These are phyloP conservation scores for Phytophthora tubulina DNA, from an alignment of 352 stramenopile species.

Conservation along the genomic window DNA sequence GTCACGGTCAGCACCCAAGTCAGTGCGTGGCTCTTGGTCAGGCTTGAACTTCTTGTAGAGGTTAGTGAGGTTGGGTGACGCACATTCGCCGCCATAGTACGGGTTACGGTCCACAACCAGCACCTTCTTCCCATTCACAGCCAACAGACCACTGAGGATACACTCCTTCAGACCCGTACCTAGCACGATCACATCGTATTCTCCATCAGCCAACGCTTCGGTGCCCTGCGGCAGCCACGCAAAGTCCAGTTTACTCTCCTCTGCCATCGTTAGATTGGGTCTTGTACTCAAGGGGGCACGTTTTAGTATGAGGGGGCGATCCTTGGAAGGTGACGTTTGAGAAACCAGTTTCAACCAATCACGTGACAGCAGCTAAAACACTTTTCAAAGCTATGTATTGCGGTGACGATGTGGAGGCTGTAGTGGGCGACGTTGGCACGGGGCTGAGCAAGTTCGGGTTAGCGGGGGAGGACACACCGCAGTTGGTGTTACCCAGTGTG, in stretches of 20 bases:
- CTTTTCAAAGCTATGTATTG: conserved; percentile 91
- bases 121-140: conserved; percentile 95
- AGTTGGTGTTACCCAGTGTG: conserved; percentile 85
- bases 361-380: background rate
- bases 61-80: conserved; percentile 98
- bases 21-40: conserved; percentile 62
- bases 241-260: conserved; percentile 88
- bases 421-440: conserved; percentile 95
- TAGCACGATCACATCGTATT: conserved; percentile 99
- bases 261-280: conserved; percentile 47
- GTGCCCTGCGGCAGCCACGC: conserved; percentile 95
- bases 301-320: conserved; percentile 32
- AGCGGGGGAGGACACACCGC: conserved; percentile 94
- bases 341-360: conserved; percentile 24
- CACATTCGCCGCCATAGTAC: conserved; percentile 98
- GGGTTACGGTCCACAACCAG: conserved; percentile 98
- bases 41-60: conserved; percentile 97
- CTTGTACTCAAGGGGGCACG: background rate
- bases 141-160: conserved; percentile 97
- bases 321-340: conserved; percentile 9
- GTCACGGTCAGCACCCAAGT: conserved; percentile 97
- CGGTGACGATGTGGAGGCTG: conserved; percentile 96
- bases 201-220: conserved; percentile 97
- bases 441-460: conserved; percentile 95
- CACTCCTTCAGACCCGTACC: conserved; percentile 99